Evolutionary conservation across 352 stramenopile genomes (phyloP), one percentile per base, ranked within the genome.

Genomic region (Globisporangium viniferum): DNA sequence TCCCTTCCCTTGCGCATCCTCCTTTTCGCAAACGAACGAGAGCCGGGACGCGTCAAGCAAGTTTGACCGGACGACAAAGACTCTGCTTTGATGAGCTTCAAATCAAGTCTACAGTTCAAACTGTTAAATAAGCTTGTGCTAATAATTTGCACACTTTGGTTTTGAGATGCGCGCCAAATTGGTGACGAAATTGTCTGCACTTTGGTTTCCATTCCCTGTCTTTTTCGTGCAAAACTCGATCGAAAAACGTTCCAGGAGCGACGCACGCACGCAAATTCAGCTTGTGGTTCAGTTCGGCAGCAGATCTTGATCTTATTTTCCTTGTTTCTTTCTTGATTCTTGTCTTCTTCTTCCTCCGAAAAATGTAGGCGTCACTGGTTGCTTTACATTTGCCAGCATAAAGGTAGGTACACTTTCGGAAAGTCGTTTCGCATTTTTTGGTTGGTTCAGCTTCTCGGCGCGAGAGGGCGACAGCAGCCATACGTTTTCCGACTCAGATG

Each of bases 401-500:
- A 60, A 68, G 24, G 51, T 61, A 68, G 35, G 62, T 68, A 60
- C 39, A 54, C 7, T 49, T 18, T 18, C 3, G 5, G 5, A 24
- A 24, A 24, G 51, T 61, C 51, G 62, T 68, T 68, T 68, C 51
- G 39, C 51, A 44, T 7, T 59, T 60, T 61, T 68, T 61, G 62
- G 33, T 46, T 68, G 49, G 62, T 62, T 61, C 62, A 68, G 62
- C 62, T 68, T 62, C 24, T 59, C 24, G 35, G 46, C 36, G 33
- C 62, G 27, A 68, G 35, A 36, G 35, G 49, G 27, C 62, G 60
- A 66, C 62, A 60, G 12, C 48, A 67, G 62, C 62, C 62, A 62
- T 53, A 60, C 62, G 24, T 62, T 67, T 60, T 31, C 31, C 31
- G 51, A 67, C 62, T 67, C 62, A 67, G 49, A 67, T 61, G 62